Percentiles rank a stretch among this genome's conserved stretches.
Evolutionary conservation across 768 basidiomycete genomes (phyloP).

Genomic region (Myochromella boudieri): DNA sequence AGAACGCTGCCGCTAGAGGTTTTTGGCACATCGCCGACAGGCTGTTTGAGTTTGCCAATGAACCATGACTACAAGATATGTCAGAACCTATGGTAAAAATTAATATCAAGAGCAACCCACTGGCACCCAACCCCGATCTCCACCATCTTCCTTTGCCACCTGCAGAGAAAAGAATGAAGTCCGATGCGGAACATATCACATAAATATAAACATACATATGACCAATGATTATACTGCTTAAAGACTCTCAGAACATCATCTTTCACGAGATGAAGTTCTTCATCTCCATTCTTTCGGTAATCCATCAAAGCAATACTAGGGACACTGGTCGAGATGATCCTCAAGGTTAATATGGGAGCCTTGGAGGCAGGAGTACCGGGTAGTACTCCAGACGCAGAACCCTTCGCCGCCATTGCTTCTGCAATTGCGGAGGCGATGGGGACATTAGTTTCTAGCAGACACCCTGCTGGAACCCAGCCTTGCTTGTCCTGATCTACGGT

Average conservation of each 20-base stretch:
- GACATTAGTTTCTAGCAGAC: constrained; percentile 88
- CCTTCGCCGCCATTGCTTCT: constrained; percentile 55
- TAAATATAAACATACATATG: constrained; percentile 58
- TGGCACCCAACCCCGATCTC: constrained; percentile 96
- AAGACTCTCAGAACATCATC: constrained; percentile 90
- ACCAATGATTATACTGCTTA: constrained; percentile 98
- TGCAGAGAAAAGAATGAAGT: constrained; percentile 26
- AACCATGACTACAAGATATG: constrained; percentile 74
- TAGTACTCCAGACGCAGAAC: constrained; percentile 32
- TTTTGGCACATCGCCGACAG: constrained; percentile 47
- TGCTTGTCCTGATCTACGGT: constrained; percentile 81
- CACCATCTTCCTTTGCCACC: constrained; percentile 92
- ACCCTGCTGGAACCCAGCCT: constrained; percentile 98
- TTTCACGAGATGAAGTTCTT: constrained; percentile 86
- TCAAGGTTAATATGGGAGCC: constrained; percentile 83
- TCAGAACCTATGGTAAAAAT: constrained; percentile 7
- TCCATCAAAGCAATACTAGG: constrained; percentile 97
- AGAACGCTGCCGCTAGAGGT: constrained; percentile 43
- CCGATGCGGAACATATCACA: constrained; percentile 10
- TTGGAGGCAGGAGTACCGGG: constrained; percentile 44
- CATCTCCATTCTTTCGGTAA: constrained; percentile 89
- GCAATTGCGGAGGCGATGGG: constrained; percentile 88
- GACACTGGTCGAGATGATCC: constrained; percentile 95
- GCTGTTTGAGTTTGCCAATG: constrained; percentile 76
- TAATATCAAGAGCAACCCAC: constrained; percentile 38